A percentile compares a stretch with the other conserved stretches of the same genome.
Evolutionary conservation across 352 stramenopile genomes (phyloP).

Genomic region (Globisporangium heterothallicum): DNA sequence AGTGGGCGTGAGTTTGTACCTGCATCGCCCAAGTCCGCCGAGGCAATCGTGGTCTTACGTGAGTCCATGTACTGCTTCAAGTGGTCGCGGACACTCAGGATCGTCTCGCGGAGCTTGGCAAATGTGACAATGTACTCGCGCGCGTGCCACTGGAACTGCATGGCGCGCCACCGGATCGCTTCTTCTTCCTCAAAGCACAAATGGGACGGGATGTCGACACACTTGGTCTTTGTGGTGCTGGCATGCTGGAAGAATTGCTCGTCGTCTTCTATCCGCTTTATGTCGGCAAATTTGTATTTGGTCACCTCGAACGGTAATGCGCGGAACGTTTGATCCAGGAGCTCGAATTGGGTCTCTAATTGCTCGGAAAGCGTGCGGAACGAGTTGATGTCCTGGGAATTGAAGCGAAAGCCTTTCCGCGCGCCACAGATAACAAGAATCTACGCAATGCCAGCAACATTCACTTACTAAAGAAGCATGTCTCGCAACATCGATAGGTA

Average conservation of each 20-base stretch:
- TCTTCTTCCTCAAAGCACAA: conserved; percentile 10
- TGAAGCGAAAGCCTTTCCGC: conserved; percentile 76
- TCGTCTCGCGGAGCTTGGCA: conserved; percentile 37
- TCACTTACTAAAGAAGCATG: not conserved
- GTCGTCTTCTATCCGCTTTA: conserved; percentile 65
- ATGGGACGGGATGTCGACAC: conserved; percentile 18
- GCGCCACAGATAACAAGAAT: conserved; percentile 70
- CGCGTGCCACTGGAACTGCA: conserved; percentile 70
- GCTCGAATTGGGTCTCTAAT: conserved; percentile 45
- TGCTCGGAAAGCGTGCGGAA: conserved; percentile 43
- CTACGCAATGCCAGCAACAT: conserved; percentile 17
- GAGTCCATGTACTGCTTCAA: conserved; percentile 27
- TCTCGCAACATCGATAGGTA: too few species aligned
- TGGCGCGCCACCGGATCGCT: conserved; percentile 36
- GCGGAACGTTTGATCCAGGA: conserved; percentile 47
- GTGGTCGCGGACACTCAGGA: conserved; percentile 46
- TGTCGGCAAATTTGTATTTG: conserved; percentile 46
- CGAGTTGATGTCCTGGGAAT: conserved; percentile 60
- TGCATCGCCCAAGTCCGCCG: conserved; percentile 56
- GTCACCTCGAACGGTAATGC: conserved; percentile 52
- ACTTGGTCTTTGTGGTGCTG: not conserved
- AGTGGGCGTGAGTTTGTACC: conserved; percentile 21
- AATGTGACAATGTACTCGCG: conserved; percentile 63
- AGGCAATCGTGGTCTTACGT: conserved; percentile 20
- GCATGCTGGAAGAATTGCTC: conserved; percentile 16